These are phyloP conservation scores for Sutorius eximius DNA, from an alignment of 1,284 basidiomycete species.

Conservation along the genomic window DNA sequence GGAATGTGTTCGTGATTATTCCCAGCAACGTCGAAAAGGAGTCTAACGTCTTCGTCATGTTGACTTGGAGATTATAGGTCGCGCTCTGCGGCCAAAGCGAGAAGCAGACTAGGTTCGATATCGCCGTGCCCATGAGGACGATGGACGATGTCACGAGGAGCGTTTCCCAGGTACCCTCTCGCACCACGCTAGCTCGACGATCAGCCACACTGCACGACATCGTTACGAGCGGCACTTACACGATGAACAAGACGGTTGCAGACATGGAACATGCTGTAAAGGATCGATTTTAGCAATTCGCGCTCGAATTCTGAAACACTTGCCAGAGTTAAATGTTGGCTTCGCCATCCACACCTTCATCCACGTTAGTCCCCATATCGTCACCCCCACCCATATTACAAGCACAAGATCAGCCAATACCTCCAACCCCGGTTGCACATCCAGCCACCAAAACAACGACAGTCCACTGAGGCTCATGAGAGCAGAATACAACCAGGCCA, in stretches of 20 bases:
- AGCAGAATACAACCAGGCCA: conserved; percentile 71
- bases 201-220: conserved; percentile 3
- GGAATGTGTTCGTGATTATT: conserved; percentile 80
- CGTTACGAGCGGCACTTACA: conserved; percentile 48
- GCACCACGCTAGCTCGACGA: conserved; percentile 62
- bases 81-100: conserved; percentile 84
- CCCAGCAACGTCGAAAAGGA: conserved; percentile 85
- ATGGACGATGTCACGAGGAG: conserved; percentile 77
- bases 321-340: conserved; percentile 90
- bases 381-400: conserved; percentile 79
- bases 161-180: conserved; percentile 82
- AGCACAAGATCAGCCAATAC: conserved; percentile 69
- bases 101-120: conserved; percentile 86
- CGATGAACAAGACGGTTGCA: conserved; percentile 81
- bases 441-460: conserved; percentile 76
- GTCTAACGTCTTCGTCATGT: conserved; percentile 83
- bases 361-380: conserved; percentile 82
- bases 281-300: not conserved
- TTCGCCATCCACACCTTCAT: conserved; percentile 89
- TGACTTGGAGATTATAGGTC: conserved; percentile 75
- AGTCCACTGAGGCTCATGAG: conserved; percentile 78
- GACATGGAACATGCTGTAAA: conserved; percentile 84
- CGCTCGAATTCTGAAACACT: conserved; percentile 18
- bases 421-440: conserved; percentile 64
- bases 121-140: conserved; percentile 70